These are phyloP conservation scores for Penicillium sp. DNA, from an alignment of 2,329 filamentous ascomycete genomes.

Conservation along the genomic window DNA sequence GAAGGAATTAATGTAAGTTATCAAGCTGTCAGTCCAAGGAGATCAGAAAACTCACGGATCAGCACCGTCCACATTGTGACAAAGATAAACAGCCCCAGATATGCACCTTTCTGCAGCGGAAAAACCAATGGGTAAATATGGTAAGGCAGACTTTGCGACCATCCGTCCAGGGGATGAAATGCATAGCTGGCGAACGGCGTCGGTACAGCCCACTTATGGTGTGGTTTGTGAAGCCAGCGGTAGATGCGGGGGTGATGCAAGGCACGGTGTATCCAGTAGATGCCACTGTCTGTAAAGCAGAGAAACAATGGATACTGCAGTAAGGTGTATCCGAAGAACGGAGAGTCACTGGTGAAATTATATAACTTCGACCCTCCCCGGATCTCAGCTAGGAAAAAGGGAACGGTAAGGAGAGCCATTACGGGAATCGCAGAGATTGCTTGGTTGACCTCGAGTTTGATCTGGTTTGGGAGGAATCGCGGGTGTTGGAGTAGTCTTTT, in stretches of 20 bases:
- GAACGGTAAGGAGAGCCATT: constrained; percentile 77
- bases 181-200: constrained; percentile 89
- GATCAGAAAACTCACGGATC: constrained; percentile 53
- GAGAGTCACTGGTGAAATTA: constrained; percentile 68
- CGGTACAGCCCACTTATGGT: constrained; percentile 99
- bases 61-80: constrained; percentile 96
- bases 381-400: constrained; percentile 78
- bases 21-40: background rate
- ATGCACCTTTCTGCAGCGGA: constrained; percentile 85
- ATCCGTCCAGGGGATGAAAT: constrained; percentile 92
- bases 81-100: constrained; percentile 79
- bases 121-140: constrained; percentile 90
- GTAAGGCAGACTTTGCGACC: constrained; percentile 81
- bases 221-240: constrained; percentile 88
- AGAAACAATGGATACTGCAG: constrained; percentile 85
- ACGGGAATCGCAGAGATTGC: constrained; percentile 70
- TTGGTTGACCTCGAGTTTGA: constrained; percentile 78
- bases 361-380: constrained; percentile 84
- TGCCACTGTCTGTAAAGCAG: constrained; percentile 79
- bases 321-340: constrained; percentile 71
- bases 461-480: constrained; percentile 90
- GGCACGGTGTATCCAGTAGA: constrained; percentile 87
- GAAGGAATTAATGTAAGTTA: background rate
- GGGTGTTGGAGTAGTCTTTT: constrained; percentile 83
- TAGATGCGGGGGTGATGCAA: constrained; percentile 78